phyloP scores from a whole-genome alignment of 1,284 basidiomycete genomes.

The Rugosomyces carneus region DNA sequence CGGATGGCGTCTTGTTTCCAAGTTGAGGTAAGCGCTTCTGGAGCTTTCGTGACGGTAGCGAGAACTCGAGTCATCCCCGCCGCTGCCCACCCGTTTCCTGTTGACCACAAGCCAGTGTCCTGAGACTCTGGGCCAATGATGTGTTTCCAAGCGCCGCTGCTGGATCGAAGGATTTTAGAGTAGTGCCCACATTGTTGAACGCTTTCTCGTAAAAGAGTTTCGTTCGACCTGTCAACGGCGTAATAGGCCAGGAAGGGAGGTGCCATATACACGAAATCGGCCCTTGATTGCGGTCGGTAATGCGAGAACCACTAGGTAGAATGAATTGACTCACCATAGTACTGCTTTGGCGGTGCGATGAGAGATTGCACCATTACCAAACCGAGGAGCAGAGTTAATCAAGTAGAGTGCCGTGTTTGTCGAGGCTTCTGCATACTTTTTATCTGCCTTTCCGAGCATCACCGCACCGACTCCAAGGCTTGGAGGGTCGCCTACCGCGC shows the following conservation, averaged over 20 bases:
- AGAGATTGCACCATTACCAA: conserved; percentile 45
- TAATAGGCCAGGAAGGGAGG: conserved; percentile 56
- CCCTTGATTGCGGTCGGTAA: no score
- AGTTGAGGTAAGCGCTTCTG: conserved; percentile 11
- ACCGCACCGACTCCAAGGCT: conserved; percentile 38
- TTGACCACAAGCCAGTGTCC: conserved; percentile 51
- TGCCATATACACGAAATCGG: conserved; percentile 60
- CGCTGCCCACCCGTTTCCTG: conserved; percentile 31
- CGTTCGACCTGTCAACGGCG: conserved; percentile 38
- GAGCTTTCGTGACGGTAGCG: conserved; percentile 26
- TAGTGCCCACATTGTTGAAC: conserved; percentile 38
- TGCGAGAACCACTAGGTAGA: no score
- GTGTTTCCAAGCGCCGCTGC: no score
- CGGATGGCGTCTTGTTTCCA: conserved; percentile 20
- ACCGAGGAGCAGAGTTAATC: conserved; percentile 39
- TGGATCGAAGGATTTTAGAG: conserved; percentile 30
- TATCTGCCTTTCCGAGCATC: conserved; percentile 29
- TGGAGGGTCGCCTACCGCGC: conserved; percentile 38
- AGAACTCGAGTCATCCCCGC: conserved; percentile 24
- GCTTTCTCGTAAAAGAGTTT: conserved; percentile 34
- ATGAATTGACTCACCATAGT: conserved; percentile 44
- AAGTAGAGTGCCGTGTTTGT: no score
- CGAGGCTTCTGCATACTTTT: no score
- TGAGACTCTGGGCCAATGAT: conserved; percentile 37
- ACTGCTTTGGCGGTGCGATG: conserved; percentile 37